Evolutionary conservation across 2,329 filamentous ascomycete species (phyloP), one percentile per base, ranked within the genome.

Genomic region (Fusarium sp.): DNA sequence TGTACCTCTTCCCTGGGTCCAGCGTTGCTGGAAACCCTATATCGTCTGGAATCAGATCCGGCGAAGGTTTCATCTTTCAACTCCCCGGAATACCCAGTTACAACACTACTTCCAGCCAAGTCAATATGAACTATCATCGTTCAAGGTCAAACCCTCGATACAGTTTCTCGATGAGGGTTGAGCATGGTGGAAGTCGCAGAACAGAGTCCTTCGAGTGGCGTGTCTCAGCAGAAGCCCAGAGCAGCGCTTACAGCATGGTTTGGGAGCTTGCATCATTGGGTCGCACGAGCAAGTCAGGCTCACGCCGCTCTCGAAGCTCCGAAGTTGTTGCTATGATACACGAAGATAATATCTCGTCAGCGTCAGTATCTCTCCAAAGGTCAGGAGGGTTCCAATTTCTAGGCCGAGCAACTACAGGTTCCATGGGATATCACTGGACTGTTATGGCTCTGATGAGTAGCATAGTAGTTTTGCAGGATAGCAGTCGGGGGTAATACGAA

Each of bases 251-350:
- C 3, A 47, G 22, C 3, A 45, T 35, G 27, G 62, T 65, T 2
- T 75, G 72, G 72, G 67, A 75, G 15, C 72, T 75, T 1, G 38
- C 68, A 3, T 70, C 68, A 0, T 33, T 73, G 0, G 64, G 72
- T 3, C 39, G 44, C 1, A 38, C 13, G 8, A 56, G 49, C 25
- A 60, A 22, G 4, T 47, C 72, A 0, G 17, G 55, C 4, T 68
- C 64, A 2, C 27, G 10, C n/a, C 62, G 57, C 3, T 39, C 45
- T 0, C 42, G 60, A 14, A 58, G 58, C 15, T 44, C 53, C 2
- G 72, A 75, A 7, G 27, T 70, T 14, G 66, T 75, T 31, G 72
- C 72, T 0, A 61, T 69, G 22, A 33, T 72, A 13, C 59, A 69
- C 3, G 72, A 73, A 14, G 47, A 67, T 2, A 46, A 45, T 7